phyloP scores from a whole-genome alignment of 2,329 filamentous ascomycete species.

The Fusarium sp. region DNA sequence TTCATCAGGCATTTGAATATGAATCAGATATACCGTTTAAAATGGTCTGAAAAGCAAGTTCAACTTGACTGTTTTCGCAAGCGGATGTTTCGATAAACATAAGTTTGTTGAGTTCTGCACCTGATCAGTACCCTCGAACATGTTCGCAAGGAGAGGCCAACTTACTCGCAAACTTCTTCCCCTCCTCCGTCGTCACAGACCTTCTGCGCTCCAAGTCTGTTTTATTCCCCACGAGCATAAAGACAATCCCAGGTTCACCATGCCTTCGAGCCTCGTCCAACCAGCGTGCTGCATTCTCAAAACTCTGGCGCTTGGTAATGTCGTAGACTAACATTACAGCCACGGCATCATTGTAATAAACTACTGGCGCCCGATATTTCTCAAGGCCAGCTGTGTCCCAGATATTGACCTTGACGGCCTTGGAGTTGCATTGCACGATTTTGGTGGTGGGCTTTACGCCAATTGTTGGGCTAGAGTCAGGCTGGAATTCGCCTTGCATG shows the following conservation, averaged over 20 bases:
- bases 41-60: neutral
- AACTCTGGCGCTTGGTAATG: neutral
- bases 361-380: neutral
- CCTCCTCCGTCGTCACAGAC: neutral
- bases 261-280: neutral
- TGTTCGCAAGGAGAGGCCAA: fast-evolving
- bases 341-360: neutral
- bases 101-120: neutral
- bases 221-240: conserved; percentile 10
- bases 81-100: conserved; percentile 2
- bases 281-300: neutral
- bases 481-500: neutral
- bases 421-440: neutral
- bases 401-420: neutral
- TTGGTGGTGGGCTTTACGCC: conserved; percentile 8
- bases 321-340: neutral
- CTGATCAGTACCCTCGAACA: fast-evolving
- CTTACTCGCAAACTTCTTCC: conserved; percentile 3
- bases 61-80: neutral
- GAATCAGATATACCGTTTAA: conserved; percentile 4
- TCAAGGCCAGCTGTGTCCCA: conserved; percentile 10
- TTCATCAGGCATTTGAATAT: too few species aligned
- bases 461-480: neutral
- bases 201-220: neutral
- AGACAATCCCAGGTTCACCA: neutral